A percentile compares a stretch with the other conserved stretches of the same genome.
Conservation (phyloP, 2,329 filamentous ascomycete species). For the Graphiopsis chlorocephala region DNA sequence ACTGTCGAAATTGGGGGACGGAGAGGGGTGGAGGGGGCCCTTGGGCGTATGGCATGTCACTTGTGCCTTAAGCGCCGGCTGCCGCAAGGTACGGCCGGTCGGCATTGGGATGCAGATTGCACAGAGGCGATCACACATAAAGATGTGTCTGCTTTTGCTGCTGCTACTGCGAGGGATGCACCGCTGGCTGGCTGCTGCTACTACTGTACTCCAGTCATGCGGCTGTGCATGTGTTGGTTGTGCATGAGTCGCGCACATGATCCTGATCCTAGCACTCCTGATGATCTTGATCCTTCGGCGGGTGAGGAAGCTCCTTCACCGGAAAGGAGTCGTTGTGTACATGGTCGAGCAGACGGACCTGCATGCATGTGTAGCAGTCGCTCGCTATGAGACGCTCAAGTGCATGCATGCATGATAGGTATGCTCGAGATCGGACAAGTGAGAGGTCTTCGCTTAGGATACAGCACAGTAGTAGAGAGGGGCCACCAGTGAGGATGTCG, state of each 20-base stretch:
- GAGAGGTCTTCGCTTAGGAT: neutral
- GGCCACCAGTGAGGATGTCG: conserved; percentile 1
- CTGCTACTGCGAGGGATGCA: neutral
- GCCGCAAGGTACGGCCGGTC: neutral
- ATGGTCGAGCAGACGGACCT: neutral
- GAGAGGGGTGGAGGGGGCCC: neutral
- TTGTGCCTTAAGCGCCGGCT: neutral
- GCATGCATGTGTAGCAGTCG: neutral
- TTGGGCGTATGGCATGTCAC: neutral
- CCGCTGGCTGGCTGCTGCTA: neutral
- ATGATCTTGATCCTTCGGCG: conserved; percentile 4
- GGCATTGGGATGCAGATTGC: neutral
- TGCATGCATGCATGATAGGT: neutral
- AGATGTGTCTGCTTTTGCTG: neutral
- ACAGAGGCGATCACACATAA: neutral
- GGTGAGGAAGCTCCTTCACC: neutral
- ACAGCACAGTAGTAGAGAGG: neutral
- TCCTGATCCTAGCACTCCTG: neutral
- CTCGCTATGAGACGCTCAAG: neutral
- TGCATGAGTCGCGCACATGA: conserved; percentile 1
- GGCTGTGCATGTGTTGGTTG: conserved; percentile 1
- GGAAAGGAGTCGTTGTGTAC: neutral
- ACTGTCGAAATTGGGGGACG: neutral
- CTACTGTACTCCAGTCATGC: neutral
- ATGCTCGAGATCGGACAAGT: neutral